These are phyloP conservation scores for Cryptococcus sp. DNA, from an alignment of 1,284 basidiomycete genomes.

Conservation along the genomic window DNA sequence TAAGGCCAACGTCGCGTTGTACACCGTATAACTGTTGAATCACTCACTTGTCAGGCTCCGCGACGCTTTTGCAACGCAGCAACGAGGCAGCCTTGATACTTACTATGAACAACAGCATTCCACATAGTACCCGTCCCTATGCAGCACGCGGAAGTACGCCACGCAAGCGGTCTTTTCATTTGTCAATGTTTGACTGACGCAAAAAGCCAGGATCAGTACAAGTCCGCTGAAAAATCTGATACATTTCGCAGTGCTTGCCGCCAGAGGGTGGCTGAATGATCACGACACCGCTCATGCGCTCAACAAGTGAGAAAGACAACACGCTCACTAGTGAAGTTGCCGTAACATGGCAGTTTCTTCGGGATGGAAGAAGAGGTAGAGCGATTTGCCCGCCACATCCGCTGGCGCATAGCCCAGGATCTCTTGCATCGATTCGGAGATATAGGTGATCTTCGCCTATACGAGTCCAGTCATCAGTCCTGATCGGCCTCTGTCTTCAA, in stretches of 20 bases:
- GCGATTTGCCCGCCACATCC: constrained; percentile 38
- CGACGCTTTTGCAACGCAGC: background rate
- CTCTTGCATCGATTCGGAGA: constrained; percentile 40
- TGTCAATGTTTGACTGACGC: constrained; percentile 24
- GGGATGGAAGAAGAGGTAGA: constrained; percentile 41
- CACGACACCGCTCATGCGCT: background rate
- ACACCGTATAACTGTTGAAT: constrained; percentile 18
- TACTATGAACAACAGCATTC: constrained; percentile 30
- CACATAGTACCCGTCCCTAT: constrained; percentile 40
- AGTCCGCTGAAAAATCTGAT: background rate
- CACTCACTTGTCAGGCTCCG: background rate
- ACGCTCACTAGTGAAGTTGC: constrained; percentile 42
- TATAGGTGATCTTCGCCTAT: constrained; percentile 33
- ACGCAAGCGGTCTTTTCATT: constrained; percentile 37
- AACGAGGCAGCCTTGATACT: constrained; percentile 1
- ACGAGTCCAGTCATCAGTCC: background rate
- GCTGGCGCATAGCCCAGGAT: constrained; percentile 41
- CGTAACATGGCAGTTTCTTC: constrained; percentile 37
- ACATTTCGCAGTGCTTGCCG: background rate
- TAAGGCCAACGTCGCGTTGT: constrained; percentile 18
- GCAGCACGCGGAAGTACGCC: constrained; percentile 35
- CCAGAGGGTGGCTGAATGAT: background rate
- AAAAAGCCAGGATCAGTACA: no score
- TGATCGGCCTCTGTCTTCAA: background rate
- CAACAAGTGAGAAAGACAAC: background rate